phyloP scores from a whole-genome alignment of 2,329 filamentous ascomycete species.

The Cladorrhinum sp. region DNA sequence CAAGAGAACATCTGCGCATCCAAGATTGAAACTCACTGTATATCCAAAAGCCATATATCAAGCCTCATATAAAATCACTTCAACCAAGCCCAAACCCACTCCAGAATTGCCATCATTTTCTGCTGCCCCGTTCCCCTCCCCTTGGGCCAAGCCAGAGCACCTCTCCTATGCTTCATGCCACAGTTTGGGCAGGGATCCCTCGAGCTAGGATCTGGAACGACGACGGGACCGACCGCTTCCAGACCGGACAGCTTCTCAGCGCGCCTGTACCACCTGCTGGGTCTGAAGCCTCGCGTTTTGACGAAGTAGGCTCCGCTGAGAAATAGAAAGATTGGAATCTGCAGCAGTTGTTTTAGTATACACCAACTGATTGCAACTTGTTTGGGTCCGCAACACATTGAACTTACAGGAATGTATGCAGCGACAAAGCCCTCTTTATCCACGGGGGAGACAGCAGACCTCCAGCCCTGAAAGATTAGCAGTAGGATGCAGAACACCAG shows the following conservation, averaged over 20 bases:
- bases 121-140: neutral
- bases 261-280: constrained; percentile 4
- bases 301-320: constrained; percentile 11
- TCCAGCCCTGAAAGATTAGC: constrained; percentile 15
- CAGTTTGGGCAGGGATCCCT: constrained; percentile 1
- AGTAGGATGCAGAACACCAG: constrained; percentile 12
- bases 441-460: constrained; percentile 4
- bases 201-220: constrained; percentile 2
- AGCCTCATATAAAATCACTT: neutral
- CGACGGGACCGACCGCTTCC: constrained; percentile 8
- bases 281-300: constrained; percentile 13
- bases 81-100: neutral
- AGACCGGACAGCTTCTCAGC: constrained; percentile 8
- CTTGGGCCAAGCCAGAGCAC: constrained; percentile 2
- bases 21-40: no score
- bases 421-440: constrained; percentile 11
- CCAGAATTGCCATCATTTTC: neutral
- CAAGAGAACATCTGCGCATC: no score
- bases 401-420: constrained; percentile 12
- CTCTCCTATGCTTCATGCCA: constrained; percentile 7
- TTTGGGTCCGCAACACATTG: neutral
- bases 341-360: neutral
- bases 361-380: no score
- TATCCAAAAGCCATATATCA: no score
- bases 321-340: constrained; percentile 13